These are phyloP conservation scores for Penicillium salamii DNA, from an alignment of 495 filamentous ascomycete species.

Conservation along the genomic window DNA sequence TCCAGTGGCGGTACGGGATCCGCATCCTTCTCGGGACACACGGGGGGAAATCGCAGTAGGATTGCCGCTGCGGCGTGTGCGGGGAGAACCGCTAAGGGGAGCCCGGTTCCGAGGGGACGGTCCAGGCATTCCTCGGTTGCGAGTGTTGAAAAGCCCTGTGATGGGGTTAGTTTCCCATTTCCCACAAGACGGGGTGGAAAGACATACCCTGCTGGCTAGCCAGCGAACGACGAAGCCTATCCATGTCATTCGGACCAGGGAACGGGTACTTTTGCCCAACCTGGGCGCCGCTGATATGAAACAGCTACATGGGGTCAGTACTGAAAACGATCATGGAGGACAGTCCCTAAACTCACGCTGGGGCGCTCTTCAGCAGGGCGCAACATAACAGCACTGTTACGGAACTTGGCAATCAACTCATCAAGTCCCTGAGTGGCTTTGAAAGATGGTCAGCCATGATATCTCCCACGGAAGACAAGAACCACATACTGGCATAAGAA, in stretches of 20 bases:
- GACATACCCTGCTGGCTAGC: slow-evolving; percentile 5
- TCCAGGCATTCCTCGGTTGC: neutral
- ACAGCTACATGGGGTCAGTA: slow-evolving; percentile 35
- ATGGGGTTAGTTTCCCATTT: neutral
- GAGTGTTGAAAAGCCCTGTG: slow-evolving; percentile 1
- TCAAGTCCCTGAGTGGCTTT: slow-evolving; percentile 88
- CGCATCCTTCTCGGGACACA: no score
- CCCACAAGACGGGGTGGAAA: neutral
- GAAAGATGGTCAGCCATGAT: slow-evolving; percentile 14
- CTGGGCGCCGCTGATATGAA: slow-evolving; percentile 29
- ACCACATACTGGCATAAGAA: slow-evolving; percentile 82
- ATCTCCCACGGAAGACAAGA: slow-evolving; percentile 7
- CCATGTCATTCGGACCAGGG: slow-evolving; percentile 13
- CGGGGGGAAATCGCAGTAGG: no score
- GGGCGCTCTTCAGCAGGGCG: slow-evolving; percentile 78
- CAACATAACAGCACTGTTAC: slow-evolving; percentile 93
- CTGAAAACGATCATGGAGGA: neutral
- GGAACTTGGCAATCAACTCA: slow-evolving; percentile 87
- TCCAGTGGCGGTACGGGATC: no score
- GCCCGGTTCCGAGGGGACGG: no score
- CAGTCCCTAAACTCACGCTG: slow-evolving; percentile 62
- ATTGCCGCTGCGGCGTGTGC: no score
- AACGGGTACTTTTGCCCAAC: slow-evolving; percentile 12
- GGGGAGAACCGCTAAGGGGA: no score
- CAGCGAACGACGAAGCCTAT: slow-evolving; percentile 3